Percentiles rank a stretch among this genome's conserved stretches.
phyloP scores from a whole-genome alignment of 2,329 filamentous ascomycete genomes.

The Pseudocercospora pini-densiflorae region DNA sequence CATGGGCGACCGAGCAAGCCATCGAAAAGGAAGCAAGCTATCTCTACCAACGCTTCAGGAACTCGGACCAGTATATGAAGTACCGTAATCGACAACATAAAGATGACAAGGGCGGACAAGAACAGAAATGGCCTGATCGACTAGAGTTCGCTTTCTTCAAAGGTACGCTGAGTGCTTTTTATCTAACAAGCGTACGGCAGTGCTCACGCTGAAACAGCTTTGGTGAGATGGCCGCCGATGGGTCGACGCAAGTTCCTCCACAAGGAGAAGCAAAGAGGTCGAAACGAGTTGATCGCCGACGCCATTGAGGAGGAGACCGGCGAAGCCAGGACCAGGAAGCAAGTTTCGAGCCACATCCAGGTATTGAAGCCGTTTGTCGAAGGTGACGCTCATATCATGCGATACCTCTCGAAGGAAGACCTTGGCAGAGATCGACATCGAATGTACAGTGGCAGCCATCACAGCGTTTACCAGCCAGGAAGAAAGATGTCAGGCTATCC shows the following conservation, averaged over 20 bases:
- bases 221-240: conserved; percentile 62
- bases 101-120: conserved; percentile 33
- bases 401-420: conserved; percentile 47
- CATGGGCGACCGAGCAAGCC: conserved; percentile 19
- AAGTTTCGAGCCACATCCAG: conserved; percentile 68
- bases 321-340: conserved; percentile 58
- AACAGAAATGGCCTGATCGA: conserved; percentile 53
- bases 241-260: conserved; percentile 55
- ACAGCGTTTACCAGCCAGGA: conserved; percentile 13
- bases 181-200: conserved; percentile 1
- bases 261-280: conserved; percentile 59
- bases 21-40: conserved; percentile 29
- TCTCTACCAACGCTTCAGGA: conserved; percentile 36
- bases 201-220: conserved; percentile 40
- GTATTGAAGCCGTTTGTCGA: conserved; percentile 62
- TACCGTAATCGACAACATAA: conserved; percentile 50
- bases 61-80: conserved; percentile 50
- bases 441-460: conserved; percentile 17
- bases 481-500: conserved; percentile 31
- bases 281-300: conserved; percentile 66
- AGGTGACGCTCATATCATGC: conserved; percentile 55
- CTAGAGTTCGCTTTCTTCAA: conserved; percentile 54
- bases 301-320: conserved; percentile 62
- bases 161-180: conserved; percentile 40
- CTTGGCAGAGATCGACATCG: conserved; percentile 22